Base-by-base conservation (phyloP, 2,329 filamentous ascomycete genomes). In the Exophiala sideris region DNA sequence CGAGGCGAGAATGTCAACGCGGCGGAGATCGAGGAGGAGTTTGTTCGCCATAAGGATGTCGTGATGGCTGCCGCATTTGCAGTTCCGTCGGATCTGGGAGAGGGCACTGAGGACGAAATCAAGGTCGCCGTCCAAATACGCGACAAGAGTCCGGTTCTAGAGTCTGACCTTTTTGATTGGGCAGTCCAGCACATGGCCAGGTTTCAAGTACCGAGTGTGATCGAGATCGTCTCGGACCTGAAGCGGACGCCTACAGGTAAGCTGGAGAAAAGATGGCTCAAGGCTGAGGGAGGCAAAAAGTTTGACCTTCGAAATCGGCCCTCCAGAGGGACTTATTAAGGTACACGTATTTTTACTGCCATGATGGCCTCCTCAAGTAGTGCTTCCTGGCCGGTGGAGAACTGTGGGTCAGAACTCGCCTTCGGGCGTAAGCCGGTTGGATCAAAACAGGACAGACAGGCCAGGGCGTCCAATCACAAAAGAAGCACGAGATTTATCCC, bases 1-100 rank as follows among this genome's bases (percentile, higher is more conserved):
- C 91, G 88, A 20, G 92, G 92, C 20, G 92, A 97, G 69, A 97
- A 97, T 68, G 95, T 96, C 52, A 89, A 95, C 69, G 92, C 92
- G 0, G 77, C 95, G 6, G 92, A 97, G 70, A 79, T 96, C 2
- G 92, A 97, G 69, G 91, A 95, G 29, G 54, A 53, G 33, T 53
- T 57, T 34, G 20, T 57, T 9, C 46, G 42, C 16, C 54, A 57
- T 32, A 41, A 50, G 6, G 35, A 41, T 34, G 54, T 57, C 6
- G 45, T 41, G 10, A 29, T 40, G 10, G 54, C 50, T 39, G 44
- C 54, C 18, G 54, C 54, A 16, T 57, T 38, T 36, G 54, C 36
- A 5, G 47, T 57, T 16, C 54, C 54, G 7, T 57, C 50, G 10
- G 45, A 53, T 7, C 50, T 57, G 12, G 54, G 54, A 11, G 14